These are phyloP conservation scores for Hylodesmum podocarpum DNA, from an alignment of 306 rosid genomes.

Conservation along the genomic window DNA sequence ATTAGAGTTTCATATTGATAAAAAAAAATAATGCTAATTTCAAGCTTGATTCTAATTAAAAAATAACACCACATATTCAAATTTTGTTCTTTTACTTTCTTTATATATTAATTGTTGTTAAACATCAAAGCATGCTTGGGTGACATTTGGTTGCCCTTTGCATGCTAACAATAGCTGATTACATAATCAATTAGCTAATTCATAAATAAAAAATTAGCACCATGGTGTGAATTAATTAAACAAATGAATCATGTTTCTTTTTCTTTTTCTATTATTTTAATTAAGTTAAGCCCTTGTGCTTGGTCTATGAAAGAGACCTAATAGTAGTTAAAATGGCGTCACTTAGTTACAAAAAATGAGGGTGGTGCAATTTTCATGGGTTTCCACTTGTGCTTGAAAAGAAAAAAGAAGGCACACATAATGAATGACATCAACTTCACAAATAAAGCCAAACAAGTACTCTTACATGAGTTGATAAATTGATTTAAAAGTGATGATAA, in stretches of 20 bases:
- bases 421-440: slow-evolving; percentile 34
- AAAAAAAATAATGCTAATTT: neutral
- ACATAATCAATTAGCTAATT: slow-evolving; percentile 28
- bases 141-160: slow-evolving; percentile 28
- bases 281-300: slow-evolving; percentile 25
- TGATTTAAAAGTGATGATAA: slow-evolving; percentile 29
- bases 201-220: neutral
- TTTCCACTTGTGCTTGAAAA: slow-evolving; percentile 34
- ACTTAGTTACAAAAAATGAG: neutral
- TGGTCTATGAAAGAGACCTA: slow-evolving; percentile 36
- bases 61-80: neutral
- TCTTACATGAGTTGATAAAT: slow-evolving; percentile 25
- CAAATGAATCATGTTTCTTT: neutral
- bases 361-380: slow-evolving; percentile 23
- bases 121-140: slow-evolving; percentile 30
- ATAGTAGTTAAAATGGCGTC: slow-evolving; percentile 17
- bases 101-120: neutral
- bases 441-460: slow-evolving; percentile 47
- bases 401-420: neutral
- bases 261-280: neutral
- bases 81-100: neutral
- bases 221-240: neutral
- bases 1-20: neutral
- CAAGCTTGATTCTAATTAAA: neutral
- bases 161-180: slow-evolving; percentile 17